Base-by-base conservation (phyloP, 2,329 filamentous ascomycete species). In the Aureobasidium mangrovei region DNA sequence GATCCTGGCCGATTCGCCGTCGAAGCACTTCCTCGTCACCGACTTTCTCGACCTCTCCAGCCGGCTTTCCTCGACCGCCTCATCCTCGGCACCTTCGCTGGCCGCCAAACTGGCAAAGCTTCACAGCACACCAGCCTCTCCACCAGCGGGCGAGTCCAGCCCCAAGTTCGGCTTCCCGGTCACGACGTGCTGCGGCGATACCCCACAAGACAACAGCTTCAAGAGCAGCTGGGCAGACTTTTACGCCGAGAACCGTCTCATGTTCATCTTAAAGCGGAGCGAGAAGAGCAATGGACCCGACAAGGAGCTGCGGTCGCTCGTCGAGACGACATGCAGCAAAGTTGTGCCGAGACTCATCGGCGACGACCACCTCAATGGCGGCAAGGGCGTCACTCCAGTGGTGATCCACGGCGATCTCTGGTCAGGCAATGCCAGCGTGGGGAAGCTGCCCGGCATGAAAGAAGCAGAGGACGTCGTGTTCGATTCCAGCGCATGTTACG, bases 321-420 rank as follows among this genome's bases (percentile, higher is more conserved):
- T 95, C 0, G 84, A 91, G 61, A 70, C 69, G 42, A 84, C 83
- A 0, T 84, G 81, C 0, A 63, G 65, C 0, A 69, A 70, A 6
- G 85, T 95, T 0, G 87, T 95, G 1, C 88, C 89, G 0, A 72
- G 84, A 1, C 70, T 96, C n/a, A 72, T 96, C 9, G 82, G 84
- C 0, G 82, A 88, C 51, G 76, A 72, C 0, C 81, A 83, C 64
- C 68, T 94, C 8, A 81, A 79, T 39, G 73, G 72, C 57, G 77
- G 78, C 3, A 72, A 80, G 45, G 78, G 77, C 0, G 76, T 93
- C 28, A 74, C 67, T n/a, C 89, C 91, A 0, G 90, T 93, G 0
- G 79, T 95, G 4, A 76, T 95, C 0, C 91, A 97, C 65, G 91
- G 91, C 0, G 91, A 96, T 71, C 69, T 96, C n/a, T 96, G 91